A percentile compares a stretch with the other conserved stretches of the same genome.
Conservation (phyloP, 768 basidiomycete genomes). For the Holtermannia corniformis region DNA sequence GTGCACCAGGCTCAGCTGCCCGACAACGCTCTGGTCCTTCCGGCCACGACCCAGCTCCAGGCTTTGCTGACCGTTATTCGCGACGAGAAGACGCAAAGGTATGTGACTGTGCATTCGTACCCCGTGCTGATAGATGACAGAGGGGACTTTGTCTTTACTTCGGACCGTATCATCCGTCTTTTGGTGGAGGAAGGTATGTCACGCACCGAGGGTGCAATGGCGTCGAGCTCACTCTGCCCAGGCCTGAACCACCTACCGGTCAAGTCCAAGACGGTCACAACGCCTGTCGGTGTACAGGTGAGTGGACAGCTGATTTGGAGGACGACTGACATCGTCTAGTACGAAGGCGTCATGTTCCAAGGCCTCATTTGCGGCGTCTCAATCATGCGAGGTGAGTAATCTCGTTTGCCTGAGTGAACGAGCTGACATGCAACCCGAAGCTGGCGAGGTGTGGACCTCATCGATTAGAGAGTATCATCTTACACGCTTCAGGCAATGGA, state of each 20-base stretch:
- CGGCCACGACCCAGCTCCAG: slow-evolving; percentile 85
- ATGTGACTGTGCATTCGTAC: slow-evolving; percentile 1
- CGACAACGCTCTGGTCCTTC: slow-evolving; percentile 76
- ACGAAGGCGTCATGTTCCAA: slow-evolving; percentile 87
- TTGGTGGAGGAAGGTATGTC: slow-evolving; percentile 46
- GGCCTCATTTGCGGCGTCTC: slow-evolving; percentile 95
- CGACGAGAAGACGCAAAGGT: slow-evolving; percentile 69
- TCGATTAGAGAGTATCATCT: background rate
- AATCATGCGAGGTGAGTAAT: slow-evolving; percentile 80
- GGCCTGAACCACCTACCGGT: slow-evolving; percentile 82
- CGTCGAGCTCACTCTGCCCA: slow-evolving; percentile 39
- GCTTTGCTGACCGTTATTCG: slow-evolving; percentile 92
- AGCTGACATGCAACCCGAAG: slow-evolving; percentile 6
- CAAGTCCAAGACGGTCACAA: slow-evolving; percentile 48
- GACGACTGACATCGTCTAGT: slow-evolving; percentile 39
- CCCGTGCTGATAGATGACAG: slow-evolving; percentile 16
- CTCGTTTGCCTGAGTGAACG: background rate
- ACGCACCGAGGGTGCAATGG: background rate
- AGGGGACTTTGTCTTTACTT: slow-evolving; percentile 82
- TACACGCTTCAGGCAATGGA: slow-evolving; percentile 71
- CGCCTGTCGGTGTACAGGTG: slow-evolving; percentile 51
- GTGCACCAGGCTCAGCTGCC: slow-evolving; percentile 47
- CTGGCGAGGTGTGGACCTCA: slow-evolving; percentile 30
- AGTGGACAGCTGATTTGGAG: background rate
- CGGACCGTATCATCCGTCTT: slow-evolving; percentile 62